phyloP scores from a whole-genome alignment of 1,284 basidiomycete species.

The Grifola frondosa region DNA sequence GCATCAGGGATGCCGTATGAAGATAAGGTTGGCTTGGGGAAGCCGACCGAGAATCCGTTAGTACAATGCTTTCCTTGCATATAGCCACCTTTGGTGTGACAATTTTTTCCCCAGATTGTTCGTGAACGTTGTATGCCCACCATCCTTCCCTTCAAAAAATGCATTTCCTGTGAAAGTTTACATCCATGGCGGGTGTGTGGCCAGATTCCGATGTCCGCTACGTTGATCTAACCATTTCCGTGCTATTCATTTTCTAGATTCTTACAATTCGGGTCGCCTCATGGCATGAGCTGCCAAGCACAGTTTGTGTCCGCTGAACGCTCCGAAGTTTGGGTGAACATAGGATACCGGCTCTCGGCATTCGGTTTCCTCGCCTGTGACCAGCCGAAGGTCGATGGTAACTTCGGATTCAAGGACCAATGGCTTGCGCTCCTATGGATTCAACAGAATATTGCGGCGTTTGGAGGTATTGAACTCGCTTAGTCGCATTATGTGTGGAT shows the following conservation, averaged over 20 bases:
- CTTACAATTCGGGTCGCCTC: constrained; percentile 78
- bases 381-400: constrained; percentile 58
- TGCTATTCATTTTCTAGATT: constrained; percentile 45
- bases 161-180: constrained; percentile 71
- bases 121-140: constrained; percentile 67
- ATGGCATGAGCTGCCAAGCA: constrained; percentile 53
- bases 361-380: constrained; percentile 74
- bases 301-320: constrained; percentile 65
- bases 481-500: background rate
- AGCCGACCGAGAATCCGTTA: constrained; percentile 71
- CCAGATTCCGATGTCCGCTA: background rate
- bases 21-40: constrained; percentile 62
- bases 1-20: constrained; percentile 42
- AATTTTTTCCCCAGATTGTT: constrained; percentile 46
- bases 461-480: constrained; percentile 52
- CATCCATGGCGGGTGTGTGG: constrained; percentile 67
- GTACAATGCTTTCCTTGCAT: constrained; percentile 11
- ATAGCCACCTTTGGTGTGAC: constrained; percentile 5
- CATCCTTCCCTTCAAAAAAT: constrained; percentile 46
- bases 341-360: constrained; percentile 69
- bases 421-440: constrained; percentile 67
- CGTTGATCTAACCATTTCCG: background rate
- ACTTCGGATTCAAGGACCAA: constrained; percentile 80
- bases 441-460: constrained; percentile 53
- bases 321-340: constrained; percentile 70